Base-by-base conservation (phyloP, 495 filamentous ascomycete species). In the Aspergillus bertholletiae region DNA sequence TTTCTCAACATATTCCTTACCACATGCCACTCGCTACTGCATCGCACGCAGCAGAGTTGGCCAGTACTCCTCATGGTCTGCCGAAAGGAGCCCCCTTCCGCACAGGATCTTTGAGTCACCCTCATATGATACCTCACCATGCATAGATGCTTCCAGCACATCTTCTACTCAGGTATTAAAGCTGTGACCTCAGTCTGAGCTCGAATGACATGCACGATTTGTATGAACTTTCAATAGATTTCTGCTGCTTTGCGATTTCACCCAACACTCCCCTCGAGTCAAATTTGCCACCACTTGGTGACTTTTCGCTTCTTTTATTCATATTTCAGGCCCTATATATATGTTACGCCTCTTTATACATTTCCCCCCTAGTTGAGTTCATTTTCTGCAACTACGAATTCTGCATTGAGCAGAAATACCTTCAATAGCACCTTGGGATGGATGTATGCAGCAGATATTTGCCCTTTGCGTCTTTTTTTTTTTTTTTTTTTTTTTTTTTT, bases 81-180 rank as follows among this genome's bases (percentile, higher is more conserved):
- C 60, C 62, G 39, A 62, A 64, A 23, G 50, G 54, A n/a, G 23
- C 61, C 11, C 57, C 65, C 30, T 70, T 73, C 57, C 69, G 69
- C 48, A 68, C 67, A 4, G 70, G 67, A 13, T 73, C 64, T 0
- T 39, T 72, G 18, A 64, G 67, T 15, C 73, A 70, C 52, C 64
- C 65, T 11, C 58, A 71, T 27, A 62, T 65, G 20, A 17, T 65
- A 52, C 58, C 65, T 21, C 55, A 60, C 30, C 64, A 69, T n/a
- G 21, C 43, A 18, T 34, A 22, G 39, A 40, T 37, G 30, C 22
- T 17, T 24, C 20, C 22, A 30, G 24, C 27, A 32, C 7, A 26
- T 30, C 11, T 21, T 22, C 12, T 17, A 37, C 15, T 55, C 49
- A 30, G 37, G 57, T 57, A 30, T 67, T 61, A 58, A 22, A 51